phyloP scores from a whole-genome alignment of 371 early-diverging fungal species.

The Rhizopus delemar region DNA sequence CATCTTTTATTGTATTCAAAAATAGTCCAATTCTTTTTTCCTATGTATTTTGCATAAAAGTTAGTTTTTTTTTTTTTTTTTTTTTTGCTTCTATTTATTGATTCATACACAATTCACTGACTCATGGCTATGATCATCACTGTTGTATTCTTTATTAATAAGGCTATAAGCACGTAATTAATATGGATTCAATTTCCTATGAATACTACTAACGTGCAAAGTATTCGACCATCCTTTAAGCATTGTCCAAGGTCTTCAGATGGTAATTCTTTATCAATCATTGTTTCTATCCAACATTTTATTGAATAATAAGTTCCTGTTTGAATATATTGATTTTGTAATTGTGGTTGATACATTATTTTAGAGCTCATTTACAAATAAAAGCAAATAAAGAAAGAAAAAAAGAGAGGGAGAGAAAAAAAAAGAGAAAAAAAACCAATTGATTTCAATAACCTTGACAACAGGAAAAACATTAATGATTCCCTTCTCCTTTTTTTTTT shows the following conservation, averaged over 20 bases:
- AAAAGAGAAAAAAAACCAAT: constrained; percentile 1
- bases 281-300: constrained; percentile 61
- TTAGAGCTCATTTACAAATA: constrained; percentile 7
- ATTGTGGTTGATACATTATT: constrained; percentile 13
- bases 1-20: constrained; percentile 27
- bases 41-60: constrained; percentile 16
- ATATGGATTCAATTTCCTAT: neutral
- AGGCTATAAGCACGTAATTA: neutral
- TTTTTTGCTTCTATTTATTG: neutral
- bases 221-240: constrained; percentile 78
- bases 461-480: neutral
- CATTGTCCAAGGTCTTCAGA: constrained; percentile 56
- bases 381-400: constrained; percentile 2
- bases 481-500: neutral
- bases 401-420: neutral
- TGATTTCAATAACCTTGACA: neutral
- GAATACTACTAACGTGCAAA: constrained; percentile 69
- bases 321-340: constrained; percentile 7
- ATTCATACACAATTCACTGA: neutral
- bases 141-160: neutral
- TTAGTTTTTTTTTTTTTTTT: neutral
- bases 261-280: constrained; percentile 46
- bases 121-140: neutral
- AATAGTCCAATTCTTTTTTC: constrained; percentile 28
- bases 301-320: constrained; percentile 9